A percentile compares a stretch with the other conserved stretches of the same genome.
Conservation (phyloP, 2,329 filamentous ascomycete genomes). For the Cadophora luteo-olivacea region DNA sequence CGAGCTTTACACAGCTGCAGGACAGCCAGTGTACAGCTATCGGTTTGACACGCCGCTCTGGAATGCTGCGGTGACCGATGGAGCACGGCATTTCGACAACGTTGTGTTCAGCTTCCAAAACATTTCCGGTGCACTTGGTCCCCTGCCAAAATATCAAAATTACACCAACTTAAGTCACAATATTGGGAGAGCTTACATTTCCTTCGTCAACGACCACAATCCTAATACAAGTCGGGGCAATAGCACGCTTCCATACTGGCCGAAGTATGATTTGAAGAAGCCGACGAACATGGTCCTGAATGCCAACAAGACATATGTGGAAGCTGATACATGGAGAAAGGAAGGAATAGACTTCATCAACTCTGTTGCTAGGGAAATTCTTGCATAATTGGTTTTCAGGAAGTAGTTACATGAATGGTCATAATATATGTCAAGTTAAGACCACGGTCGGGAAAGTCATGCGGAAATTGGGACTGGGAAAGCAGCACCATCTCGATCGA, state of each 20-base stretch:
- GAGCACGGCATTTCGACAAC: slow-evolving; percentile 56
- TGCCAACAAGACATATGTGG: slow-evolving; percentile 51
- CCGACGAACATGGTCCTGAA: slow-evolving; percentile 54
- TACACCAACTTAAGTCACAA: slow-evolving; percentile 42
- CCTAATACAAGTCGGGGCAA: slow-evolving; percentile 48
- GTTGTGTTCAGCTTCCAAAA: slow-evolving; percentile 59
- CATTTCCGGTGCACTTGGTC: slow-evolving; percentile 54
- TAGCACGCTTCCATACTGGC: slow-evolving; percentile 49
- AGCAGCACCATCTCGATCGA: too few relatives aligned
- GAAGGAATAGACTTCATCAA: slow-evolving; percentile 55
- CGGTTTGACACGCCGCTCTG: slow-evolving; percentile 42
- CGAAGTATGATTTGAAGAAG: slow-evolving; percentile 46
- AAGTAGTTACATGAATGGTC: too few relatives aligned
- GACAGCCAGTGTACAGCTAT: slow-evolving; percentile 9
- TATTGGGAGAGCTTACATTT: slow-evolving; percentile 38
- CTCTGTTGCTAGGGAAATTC: slow-evolving; percentile 48
- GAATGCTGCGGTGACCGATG: slow-evolving; percentile 49
- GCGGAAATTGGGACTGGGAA: too few relatives aligned
- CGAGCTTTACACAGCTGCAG: slow-evolving; percentile 45
- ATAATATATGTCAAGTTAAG: too few relatives aligned
- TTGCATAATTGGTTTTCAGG: too few relatives aligned
- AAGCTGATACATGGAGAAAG: slow-evolving; percentile 55
- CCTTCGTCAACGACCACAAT: slow-evolving; percentile 51
- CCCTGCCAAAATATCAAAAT: slow-evolving; percentile 51
- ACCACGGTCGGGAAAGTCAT: too few relatives aligned